These are phyloP conservation scores for Rhizopogon sp. DNA, from an alignment of 768 basidiomycete species.

Conservation along the genomic window DNA sequence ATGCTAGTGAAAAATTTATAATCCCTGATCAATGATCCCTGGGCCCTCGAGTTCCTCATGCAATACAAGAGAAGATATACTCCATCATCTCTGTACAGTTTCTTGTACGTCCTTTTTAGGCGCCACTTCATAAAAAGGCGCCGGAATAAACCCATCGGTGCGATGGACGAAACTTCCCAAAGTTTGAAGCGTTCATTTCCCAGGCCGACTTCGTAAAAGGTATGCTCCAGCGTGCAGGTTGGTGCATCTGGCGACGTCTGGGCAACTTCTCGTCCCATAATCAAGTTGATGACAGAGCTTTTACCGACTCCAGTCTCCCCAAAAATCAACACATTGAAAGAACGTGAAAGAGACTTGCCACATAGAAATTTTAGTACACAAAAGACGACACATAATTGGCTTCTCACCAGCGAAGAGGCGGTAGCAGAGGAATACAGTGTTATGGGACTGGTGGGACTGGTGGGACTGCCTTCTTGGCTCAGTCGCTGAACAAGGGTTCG, in stretches of 20 bases:
- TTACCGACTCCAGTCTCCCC: constrained; percentile 40
- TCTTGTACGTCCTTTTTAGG: constrained; percentile 16
- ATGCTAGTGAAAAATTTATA: constrained; percentile 15
- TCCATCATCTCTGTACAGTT: constrained; percentile 28
- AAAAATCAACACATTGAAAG: constrained; percentile 35
- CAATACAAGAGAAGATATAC: constrained; percentile 29
- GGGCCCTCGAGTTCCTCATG: constrained; percentile 24
- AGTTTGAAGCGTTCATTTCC: constrained; percentile 11
- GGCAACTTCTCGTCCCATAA: constrained; percentile 25
- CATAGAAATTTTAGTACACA: background rate
- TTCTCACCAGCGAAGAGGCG: background rate
- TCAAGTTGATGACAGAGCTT: constrained; percentile 40
- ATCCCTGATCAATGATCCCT: constrained; percentile 21
- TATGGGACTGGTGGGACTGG: background rate
- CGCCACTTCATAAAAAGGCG: constrained; percentile 11
- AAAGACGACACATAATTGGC: background rate
- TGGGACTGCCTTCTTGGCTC: background rate
- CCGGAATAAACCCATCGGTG: constrained; percentile 18
- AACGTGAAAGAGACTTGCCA: background rate
- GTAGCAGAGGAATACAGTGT: background rate
- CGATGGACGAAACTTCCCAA: constrained; percentile 31
- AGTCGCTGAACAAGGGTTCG: background rate
- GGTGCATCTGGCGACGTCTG: constrained; percentile 22
- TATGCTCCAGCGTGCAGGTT: constrained; percentile 33
- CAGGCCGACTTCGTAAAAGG: constrained; percentile 17